phyloP scores from a whole-genome alignment of 2,329 filamentous ascomycete genomes.

The Sclerotinia glacialis region DNA sequence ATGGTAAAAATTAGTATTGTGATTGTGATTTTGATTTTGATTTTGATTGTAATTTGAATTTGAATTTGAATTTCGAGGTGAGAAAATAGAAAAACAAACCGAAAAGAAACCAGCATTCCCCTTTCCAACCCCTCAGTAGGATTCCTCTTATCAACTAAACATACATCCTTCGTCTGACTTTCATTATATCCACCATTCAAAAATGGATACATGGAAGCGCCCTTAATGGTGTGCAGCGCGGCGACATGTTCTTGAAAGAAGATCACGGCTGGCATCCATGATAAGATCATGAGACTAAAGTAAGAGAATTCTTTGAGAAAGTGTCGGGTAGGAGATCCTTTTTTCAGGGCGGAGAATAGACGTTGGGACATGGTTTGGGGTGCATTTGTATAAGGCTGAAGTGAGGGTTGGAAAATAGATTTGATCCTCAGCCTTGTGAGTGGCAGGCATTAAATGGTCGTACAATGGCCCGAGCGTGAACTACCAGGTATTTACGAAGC shows the following conservation, averaged over 20 bases:
- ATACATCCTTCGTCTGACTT: slow-evolving; percentile 53
- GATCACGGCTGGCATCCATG: slow-evolving; percentile 61
- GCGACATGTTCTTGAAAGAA: slow-evolving; percentile 61
- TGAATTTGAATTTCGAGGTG: too few relatives aligned
- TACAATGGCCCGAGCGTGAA: too few relatives aligned
- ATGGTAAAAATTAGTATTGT: background rate
- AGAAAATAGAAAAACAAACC: slow-evolving; percentile 45
- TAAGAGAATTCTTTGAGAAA: slow-evolving; percentile 41
- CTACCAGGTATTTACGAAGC: too few relatives aligned
- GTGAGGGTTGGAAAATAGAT: background rate
- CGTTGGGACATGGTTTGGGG: slow-evolving; percentile 21
- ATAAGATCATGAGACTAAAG: slow-evolving; percentile 52
- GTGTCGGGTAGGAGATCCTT: slow-evolving; percentile 11
- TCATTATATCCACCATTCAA: slow-evolving; percentile 65
- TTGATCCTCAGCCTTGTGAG: background rate
- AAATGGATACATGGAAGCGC: slow-evolving; percentile 73
- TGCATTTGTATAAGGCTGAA: background rate
- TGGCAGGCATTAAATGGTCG: too few relatives aligned
- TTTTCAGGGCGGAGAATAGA: slow-evolving; percentile 29
- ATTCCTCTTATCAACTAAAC: slow-evolving; percentile 58
- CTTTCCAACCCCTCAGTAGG: slow-evolving; percentile 57
- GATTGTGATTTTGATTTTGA: background rate
- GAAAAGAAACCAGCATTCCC: slow-evolving; percentile 73
- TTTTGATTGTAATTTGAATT: background rate
- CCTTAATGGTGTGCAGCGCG: slow-evolving; percentile 56